These are phyloP conservation scores for Citrus sinensis DNA, from an alignment of 345 rosid species.

Conservation along the genomic window DNA sequence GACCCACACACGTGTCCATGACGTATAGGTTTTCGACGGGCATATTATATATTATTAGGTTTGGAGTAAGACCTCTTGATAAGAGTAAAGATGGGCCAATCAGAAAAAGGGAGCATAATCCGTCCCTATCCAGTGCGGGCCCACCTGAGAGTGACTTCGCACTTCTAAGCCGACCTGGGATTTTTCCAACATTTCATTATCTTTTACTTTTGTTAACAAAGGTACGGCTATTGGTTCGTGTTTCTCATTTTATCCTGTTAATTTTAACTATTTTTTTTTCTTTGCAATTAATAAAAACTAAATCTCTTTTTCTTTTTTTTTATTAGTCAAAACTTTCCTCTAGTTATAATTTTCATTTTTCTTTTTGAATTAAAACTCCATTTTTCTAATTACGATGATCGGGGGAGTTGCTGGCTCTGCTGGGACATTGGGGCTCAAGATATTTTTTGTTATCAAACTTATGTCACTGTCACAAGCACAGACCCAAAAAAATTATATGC, in stretches of 20 bases:
- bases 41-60: background rate
- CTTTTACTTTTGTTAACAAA: slow-evolving; percentile 1
- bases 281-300: background rate
- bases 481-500: no score
- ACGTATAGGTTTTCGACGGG: background rate
- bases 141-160: background rate
- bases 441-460: no score
- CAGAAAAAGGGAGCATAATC: background rate
- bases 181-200: background rate
- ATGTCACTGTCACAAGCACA: no score
- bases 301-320: no score
- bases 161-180: background rate
- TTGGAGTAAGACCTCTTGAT: background rate
- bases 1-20: background rate
- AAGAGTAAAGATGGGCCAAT: background rate
- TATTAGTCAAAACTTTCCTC: no score
- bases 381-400: no score
- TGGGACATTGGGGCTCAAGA: no score
- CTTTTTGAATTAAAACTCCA: no score
- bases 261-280: background rate
- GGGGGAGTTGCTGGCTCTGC: no score
- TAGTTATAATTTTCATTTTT: no score
- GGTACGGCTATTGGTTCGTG: background rate
- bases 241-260: background rate
- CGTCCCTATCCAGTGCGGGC: background rate